A percentile compares a stretch with the other conserved stretches of the same genome.
These are phyloP conservation scores for Jamesozyma piceae DNA, from an alignment of 805 yeast species.

Conservation along the genomic window DNA sequence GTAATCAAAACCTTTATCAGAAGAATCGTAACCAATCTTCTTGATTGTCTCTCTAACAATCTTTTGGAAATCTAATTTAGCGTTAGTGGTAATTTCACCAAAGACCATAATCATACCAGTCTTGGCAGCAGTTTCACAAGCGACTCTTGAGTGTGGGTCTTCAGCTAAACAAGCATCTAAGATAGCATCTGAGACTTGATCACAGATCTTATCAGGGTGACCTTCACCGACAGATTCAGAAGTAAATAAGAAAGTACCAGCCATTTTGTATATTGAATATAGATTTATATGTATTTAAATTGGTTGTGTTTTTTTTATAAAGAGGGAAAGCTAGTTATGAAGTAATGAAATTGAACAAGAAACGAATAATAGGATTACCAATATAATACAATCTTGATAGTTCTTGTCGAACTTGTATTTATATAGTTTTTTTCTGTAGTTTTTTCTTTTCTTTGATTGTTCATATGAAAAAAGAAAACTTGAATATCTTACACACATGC, in stretches of 20 bases:
- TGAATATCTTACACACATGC: no score
- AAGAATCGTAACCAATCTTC: constrained; percentile 94
- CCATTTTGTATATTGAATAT: constrained; percentile 8
- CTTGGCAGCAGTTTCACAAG: constrained; percentile 98
- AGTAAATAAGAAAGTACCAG: constrained; percentile 51
- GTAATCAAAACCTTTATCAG: constrained; percentile 96
- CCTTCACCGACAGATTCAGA: constrained; percentile 93
- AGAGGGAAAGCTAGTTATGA: not conserved
- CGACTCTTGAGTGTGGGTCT: constrained; percentile 97
- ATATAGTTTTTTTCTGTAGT: no score
- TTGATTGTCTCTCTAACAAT: constrained; percentile 96
- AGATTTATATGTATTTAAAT: not conserved
- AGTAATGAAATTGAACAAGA: not conserved
- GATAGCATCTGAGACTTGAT: constrained; percentile 97
- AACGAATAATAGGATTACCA: not conserved
- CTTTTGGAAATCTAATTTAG: constrained; percentile 91
- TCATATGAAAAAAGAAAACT: no score
- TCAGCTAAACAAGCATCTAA: constrained; percentile 92
- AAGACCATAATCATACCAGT: constrained; percentile 99
- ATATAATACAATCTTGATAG: no score
- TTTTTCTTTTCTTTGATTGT: no score
- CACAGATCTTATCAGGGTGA: constrained; percentile 94
- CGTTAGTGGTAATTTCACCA: constrained; percentile 98
- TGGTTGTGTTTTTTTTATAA: no score
- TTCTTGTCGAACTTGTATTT: no score